Evolutionary conservation across 441 rosid genomes (phyloP), one percentile per base, ranked within the genome.

Genomic region (Macaranga tanarius): DNA sequence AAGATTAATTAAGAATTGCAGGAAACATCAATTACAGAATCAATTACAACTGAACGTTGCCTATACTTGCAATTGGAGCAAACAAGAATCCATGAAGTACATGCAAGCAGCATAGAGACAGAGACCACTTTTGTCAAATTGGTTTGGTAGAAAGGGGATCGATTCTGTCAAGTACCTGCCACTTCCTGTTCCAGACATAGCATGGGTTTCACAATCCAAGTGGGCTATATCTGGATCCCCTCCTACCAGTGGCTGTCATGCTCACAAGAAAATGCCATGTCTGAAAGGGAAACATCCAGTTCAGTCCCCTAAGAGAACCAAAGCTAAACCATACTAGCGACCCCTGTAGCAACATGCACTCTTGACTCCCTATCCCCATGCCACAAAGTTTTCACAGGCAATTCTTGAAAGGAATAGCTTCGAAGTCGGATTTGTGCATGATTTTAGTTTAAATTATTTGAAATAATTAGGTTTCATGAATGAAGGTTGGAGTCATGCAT

Each of bases 261-360:
- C 10, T 51, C 17, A 28, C 10, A 51, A 52, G 20, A 16, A 69
- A 2, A 52, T n/a, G 56, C 58, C 67, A 74, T 62, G 63, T 45
- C 55, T 54, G 69, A 75, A 54, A 31, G 23, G 10, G 57, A 55
- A 66, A 44, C 64, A 52, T n/a, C 64, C 54, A 13, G 40, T 62
- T 31, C 11, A 47, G 50, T 70, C 54, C 42, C 48, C 31, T 13
- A 5, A 65, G 34, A 69, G 48, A 75, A 55, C 44, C 38, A 50
- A 51, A 70, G 22, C 51, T 54, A 5, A 20, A 11, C 61, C 48
- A 31, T 40, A 44, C 70, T 13, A 67, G 26, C 5, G 8, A 65
- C 58, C 20, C 25, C 59, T 47, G 22, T 54, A 70, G 73, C 50
- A 64, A 54, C 65, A 28, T 47, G 19, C n/a, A 13, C 65, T 40